Base-by-base conservation (phyloP, 805 yeast genomes). In the Deakozyma indianensis region DNA sequence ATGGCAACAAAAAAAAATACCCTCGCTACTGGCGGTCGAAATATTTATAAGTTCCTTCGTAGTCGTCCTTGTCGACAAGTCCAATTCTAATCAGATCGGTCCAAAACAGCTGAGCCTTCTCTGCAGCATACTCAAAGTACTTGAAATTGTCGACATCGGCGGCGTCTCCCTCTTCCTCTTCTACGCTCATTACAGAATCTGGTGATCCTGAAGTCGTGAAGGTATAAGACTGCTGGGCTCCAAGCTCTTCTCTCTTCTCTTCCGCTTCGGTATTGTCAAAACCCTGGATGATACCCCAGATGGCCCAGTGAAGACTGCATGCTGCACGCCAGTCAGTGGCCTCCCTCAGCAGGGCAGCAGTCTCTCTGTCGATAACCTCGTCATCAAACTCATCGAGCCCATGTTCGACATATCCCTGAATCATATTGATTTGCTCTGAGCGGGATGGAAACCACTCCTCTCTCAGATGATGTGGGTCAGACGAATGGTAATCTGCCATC, bases 211-310 rank as follows among this genome's bases (percentile, higher is more conserved):
- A 32, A 73, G 54, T 23, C 42, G 25, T 9, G 45, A 35, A 22
- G 22, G 41, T 14, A 22, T 41, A 23, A 28, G 38, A 23, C 40
- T 41, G 38, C 25, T 3, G 25, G 3, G 14, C 16, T 22, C 44
- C 40, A 42, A 25, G 38, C 22, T 32, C 38, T 42, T 23, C 18
- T 3, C 23, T n/a, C 4, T 18, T 18, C 3, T 54, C 43, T 35
- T 53, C 51, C 41, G 44, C 48, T 51, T 59, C 43, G 55, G 43
- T n/a, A 66, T 70, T 43, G 63, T 62, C 59, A 16, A 76, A 86
- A 52, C 81, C 77, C 60, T 85, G 94, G 27, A 92, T 73, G 40
- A 92, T 71, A 1, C 95, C 97, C 98, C 98, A 90, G 23, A 88
- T 58, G 3, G 81, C 72, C 98, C 98, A 90, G 57, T 73, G 75